Base-by-base conservation (phyloP, 495 filamentous ascomycete genomes). In the Thozetella sp. region DNA sequence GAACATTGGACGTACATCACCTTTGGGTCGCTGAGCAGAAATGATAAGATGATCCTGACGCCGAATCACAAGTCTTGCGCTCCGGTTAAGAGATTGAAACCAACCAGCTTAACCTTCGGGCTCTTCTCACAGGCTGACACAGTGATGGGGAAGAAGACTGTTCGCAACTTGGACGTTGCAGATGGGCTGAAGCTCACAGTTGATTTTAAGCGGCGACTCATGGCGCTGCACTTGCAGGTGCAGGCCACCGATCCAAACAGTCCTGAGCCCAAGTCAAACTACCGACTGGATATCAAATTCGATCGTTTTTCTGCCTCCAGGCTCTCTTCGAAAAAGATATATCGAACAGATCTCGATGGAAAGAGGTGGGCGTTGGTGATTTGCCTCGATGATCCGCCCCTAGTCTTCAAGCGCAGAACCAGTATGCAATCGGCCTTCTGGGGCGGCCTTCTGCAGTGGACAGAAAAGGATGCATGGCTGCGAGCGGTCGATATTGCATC, bases 401-500 rank as follows among this genome's bases (percentile, higher is more conserved):
- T 82, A 2, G 88, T 86, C 63, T 92, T 81, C 55, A 67, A 82
- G 58, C 85, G 86, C 59, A 68, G 80, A 4, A 63, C 72, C 1
- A 66, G 86, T 25, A 64, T 72, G 17, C 62, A 46, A 2, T 60
- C 52, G 25, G 76, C 74, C 0, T 79, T 83, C 54, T 79, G 74
- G 15, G 71, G 77, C 20, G 77, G 80, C 20, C 70, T 67, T 17
- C 69, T 68, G 10, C 58, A 68, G 0, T 97, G 93, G 93, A 78
- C 67, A 26, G 86, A 89, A 15, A 73, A 74, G 22, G 86, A 93
- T 62, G 72, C 82, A 10, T 98, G 93, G 93, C 84, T 80, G 43
- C 81, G 95, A 15, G 88, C 90, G 55, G 92, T 91, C 0, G 80
- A 90, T 30, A 83, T 97, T 48, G 77, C 83, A 2, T 79, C 82